phyloP scores from a whole-genome alignment of 2,329 filamentous ascomycete genomes.

The Gnomoniopsis sp. region DNA sequence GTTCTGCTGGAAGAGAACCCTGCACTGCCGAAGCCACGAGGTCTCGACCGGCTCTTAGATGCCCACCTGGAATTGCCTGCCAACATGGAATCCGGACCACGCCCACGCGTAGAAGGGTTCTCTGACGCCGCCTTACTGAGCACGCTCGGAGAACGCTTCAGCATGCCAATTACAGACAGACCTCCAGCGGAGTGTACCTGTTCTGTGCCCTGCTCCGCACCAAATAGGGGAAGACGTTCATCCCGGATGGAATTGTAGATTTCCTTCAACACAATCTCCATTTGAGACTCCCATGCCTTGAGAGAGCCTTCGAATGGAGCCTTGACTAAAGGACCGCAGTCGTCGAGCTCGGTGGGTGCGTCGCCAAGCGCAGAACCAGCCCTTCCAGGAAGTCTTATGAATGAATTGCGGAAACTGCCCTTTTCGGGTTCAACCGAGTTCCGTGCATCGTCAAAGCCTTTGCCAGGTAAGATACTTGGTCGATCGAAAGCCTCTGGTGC shows the following conservation, averaged over 20 bases:
- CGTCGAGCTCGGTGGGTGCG: slow-evolving; percentile 41
- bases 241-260: slow-evolving; percentile 89
- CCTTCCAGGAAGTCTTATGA: slow-evolving; percentile 44
- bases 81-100: slow-evolving; percentile 53
- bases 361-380: slow-evolving; percentile 40
- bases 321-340: slow-evolving; percentile 75
- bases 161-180: slow-evolving; percentile 70
- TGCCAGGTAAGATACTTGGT: slow-evolving; percentile 49
- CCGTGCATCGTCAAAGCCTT: slow-evolving; percentile 28
- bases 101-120: slow-evolving; percentile 66
- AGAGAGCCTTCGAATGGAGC: slow-evolving; percentile 70
- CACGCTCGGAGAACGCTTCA: slow-evolving; percentile 85
- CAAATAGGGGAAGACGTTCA: slow-evolving; percentile 81
- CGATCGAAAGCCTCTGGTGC: slow-evolving; percentile 63
- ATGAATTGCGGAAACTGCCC: slow-evolving; percentile 43
- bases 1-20: slow-evolving; percentile 88
- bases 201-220: slow-evolving; percentile 51
- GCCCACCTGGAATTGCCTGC: slow-evolving; percentile 67
- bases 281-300: slow-evolving; percentile 80
- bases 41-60: slow-evolving; percentile 81
- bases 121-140: slow-evolving; percentile 93
- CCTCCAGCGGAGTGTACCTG: slow-evolving; percentile 44
- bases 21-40: slow-evolving; percentile 70
- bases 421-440: slow-evolving; percentile 35
- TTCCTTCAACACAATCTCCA: slow-evolving; percentile 87